Percentiles rank a stretch among this genome's conserved stretches.
These are phyloP conservation scores for Crithidia fasciculata DNA, from an alignment of 208 protist species.

Conservation along the genomic window DNA sequence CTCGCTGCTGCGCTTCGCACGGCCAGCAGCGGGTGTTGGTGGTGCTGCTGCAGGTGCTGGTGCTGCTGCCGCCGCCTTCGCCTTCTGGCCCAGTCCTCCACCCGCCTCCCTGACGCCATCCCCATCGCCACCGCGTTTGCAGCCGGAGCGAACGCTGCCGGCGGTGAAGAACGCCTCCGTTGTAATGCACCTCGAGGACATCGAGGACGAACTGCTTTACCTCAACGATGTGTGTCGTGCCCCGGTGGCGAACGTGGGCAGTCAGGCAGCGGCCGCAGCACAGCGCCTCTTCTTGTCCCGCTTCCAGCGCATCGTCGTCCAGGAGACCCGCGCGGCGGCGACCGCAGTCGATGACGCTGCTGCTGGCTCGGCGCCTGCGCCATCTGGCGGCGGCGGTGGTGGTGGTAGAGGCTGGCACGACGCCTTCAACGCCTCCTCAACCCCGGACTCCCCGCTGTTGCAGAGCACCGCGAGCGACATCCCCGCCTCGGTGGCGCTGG, in stretches of 20 bases:
- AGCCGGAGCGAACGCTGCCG: not conserved
- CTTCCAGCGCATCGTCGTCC: conserved; percentile 16
- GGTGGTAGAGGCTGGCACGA: no score
- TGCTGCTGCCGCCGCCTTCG: not conserved
- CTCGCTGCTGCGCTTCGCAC: conserved; percentile 1
- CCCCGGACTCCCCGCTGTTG: not conserved
- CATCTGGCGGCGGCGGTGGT: not conserved
- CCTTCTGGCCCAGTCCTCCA: not conserved
- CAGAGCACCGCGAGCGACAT: not conserved
- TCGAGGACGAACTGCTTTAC: conserved; percentile 86
- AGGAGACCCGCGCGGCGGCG: not conserved
- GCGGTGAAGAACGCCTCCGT: not conserved
- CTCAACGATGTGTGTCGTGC: conserved; percentile 80
- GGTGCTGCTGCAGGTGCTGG: no score
- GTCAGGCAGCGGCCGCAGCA: conserved; percentile 15
- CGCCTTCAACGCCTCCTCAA: not conserved
- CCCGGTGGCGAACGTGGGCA: conserved; percentile 28
- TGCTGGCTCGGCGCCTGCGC: not conserved
- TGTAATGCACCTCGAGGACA: conserved; percentile 56
- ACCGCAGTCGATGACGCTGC: not conserved
- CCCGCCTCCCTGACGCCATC: not conserved
- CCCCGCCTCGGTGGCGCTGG: conserved; percentile 21
- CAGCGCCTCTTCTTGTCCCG: conserved; percentile 35
- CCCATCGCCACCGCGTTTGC: not conserved
- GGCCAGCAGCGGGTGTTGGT: no score